Percentiles rank a stretch among this genome's conserved stretches.
These are phyloP conservation scores for Candida tropicalis DNA, from an alignment of 1,139 yeast genomes.

Conservation along the genomic window DNA sequence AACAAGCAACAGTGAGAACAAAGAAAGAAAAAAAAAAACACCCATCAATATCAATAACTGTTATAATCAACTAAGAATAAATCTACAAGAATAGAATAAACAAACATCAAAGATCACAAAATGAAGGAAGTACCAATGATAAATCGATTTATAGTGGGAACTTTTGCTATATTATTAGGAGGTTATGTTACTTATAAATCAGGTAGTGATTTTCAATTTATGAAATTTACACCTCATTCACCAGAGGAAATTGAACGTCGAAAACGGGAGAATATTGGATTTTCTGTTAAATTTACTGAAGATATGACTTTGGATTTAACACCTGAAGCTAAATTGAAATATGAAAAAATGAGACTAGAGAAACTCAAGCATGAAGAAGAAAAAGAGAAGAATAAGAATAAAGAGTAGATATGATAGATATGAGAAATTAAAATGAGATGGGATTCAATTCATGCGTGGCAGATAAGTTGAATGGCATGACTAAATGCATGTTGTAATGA, in stretches of 20 bases:
- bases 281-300: conserved; percentile 36
- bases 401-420: neutral
- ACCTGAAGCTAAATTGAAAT: conserved; percentile 45
- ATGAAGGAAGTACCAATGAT: conserved; percentile 34
- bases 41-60: conserved; percentile 18
- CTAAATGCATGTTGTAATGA: no score
- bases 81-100: no score
- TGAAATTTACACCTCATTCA: conserved; percentile 42
- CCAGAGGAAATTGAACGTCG: conserved; percentile 45
- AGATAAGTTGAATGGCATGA: no score
- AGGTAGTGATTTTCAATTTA: conserved; percentile 44
- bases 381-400: conserved; percentile 6
- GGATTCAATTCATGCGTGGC: no score
- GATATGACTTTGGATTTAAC: conserved; percentile 44
- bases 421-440: no score
- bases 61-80: no score
- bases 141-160: conserved; percentile 39
- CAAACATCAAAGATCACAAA: neutral
- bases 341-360: conserved; percentile 27
- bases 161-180: conserved; percentile 30
- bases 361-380: conserved; percentile 16
- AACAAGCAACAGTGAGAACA: neutral
- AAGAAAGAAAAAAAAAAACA: conserved; percentile 1
- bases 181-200: conserved; percentile 21
- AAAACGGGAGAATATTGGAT: conserved; percentile 34